phyloP scores from a whole-genome alignment of 345 rosid genomes.

The Turritis glabra region DNA sequence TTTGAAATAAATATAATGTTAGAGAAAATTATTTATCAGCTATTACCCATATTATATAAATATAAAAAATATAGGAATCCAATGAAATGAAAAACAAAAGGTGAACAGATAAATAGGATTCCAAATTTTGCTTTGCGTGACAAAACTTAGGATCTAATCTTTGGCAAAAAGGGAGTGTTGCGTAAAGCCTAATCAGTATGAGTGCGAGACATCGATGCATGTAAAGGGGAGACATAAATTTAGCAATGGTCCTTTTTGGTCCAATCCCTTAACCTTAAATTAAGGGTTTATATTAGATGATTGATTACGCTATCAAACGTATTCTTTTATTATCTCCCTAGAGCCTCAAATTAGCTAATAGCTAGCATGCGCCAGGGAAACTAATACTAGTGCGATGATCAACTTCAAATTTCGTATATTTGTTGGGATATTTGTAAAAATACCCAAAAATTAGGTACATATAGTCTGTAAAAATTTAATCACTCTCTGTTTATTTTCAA shows the following conservation, averaged over 20 bases:
- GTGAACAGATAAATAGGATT: conserved; percentile 23
- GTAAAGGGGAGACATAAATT: conserved; percentile 33
- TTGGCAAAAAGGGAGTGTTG: conserved; percentile 38
- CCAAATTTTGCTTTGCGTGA: conserved; percentile 23
- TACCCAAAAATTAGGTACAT: not conserved
- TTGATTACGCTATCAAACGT: not conserved
- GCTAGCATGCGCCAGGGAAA: conserved; percentile 19
- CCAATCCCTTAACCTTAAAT: conserved; percentile 34
- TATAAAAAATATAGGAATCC: conserved; percentile 21
- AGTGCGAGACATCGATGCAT: conserved; percentile 38
- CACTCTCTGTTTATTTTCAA: not conserved
- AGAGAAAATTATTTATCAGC: not conserved
- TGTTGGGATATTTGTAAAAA: not conserved
- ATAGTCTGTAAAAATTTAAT: not conserved
- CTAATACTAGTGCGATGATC: not conserved
- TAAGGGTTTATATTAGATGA: conserved; percentile 22
- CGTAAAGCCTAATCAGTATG: conserved; percentile 35
- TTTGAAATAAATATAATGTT: not conserved
- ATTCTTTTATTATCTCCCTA: not conserved
- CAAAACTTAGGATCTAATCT: conserved; percentile 36
- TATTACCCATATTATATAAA: not conserved
- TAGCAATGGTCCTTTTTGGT: conserved; percentile 35
- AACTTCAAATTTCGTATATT: not conserved
- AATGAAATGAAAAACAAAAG: conserved; percentile 12
- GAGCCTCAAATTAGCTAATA: not conserved